Conservation (phyloP, 345 rosid genomes). For the Fremontodendron californicum region DNA sequence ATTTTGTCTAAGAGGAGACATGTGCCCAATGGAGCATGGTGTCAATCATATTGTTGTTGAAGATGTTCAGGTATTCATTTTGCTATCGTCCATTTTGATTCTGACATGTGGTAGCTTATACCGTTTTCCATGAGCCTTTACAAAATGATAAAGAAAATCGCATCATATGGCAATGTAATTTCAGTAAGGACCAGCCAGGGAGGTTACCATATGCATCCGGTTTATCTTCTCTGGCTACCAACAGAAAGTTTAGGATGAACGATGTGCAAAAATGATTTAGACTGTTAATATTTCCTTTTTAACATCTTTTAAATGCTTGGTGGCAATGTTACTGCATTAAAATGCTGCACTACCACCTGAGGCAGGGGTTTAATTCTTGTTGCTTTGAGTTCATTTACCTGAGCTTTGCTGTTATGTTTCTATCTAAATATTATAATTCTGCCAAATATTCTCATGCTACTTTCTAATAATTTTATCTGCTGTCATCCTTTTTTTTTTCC, state of each 20-base stretch:
- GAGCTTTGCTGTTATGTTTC: background rate
- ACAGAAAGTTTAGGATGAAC: background rate
- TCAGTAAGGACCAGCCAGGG: background rate
- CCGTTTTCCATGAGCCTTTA: background rate
- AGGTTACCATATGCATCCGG: background rate
- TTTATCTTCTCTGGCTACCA: background rate
- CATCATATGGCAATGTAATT: background rate
- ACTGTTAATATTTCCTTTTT: constrained; percentile 1
- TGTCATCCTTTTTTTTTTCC: background rate
- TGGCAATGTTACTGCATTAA: background rate
- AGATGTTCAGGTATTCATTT: constrained; percentile 79
- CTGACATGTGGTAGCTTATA: background rate
- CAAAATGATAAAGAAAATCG: background rate
- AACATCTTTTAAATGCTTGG: background rate
- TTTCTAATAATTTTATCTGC: background rate
- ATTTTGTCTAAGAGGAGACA: constrained; percentile 95
- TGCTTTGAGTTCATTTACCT: background rate
- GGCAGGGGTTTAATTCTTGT: background rate
- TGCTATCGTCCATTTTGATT: background rate
- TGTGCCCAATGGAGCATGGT: constrained; percentile 99
- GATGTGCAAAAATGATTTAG: background rate
- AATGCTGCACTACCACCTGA: background rate
- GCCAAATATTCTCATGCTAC: background rate
- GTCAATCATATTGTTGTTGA: constrained; percentile 95
- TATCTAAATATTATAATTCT: background rate